Base-by-base conservation (phyloP, 768 basidiomycete genomes). In the Boletus sp. region DNA sequence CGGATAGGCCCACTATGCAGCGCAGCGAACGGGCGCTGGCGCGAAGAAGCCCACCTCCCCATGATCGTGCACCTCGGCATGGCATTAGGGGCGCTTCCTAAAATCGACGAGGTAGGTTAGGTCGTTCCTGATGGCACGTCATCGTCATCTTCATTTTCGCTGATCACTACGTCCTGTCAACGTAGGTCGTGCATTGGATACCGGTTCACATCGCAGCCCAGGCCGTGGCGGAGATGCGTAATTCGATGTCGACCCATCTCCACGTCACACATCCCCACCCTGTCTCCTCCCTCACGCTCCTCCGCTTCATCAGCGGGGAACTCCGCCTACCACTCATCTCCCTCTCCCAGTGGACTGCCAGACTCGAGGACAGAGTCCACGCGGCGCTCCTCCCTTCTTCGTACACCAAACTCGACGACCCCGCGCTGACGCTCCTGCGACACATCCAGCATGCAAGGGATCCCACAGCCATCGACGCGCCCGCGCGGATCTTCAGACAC, bases 1-100 rank as follows among this genome's bases (percentile, higher is more conserved):
- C 74, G 77, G 44, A 60, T 74, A 0, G 76, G 77, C 5, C 74
- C 74, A 49, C 59, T 78, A 0, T 63, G 65, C 13, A 72, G 77
- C 7, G 67, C 65, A 15, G 35, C 39, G 1, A 72, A 71, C 48
- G 77, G 77, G 1, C 64, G 63, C 27, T 77, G 76, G 77, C 73
- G 76, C 30, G 60, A 65, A 32, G 53, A 60, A 21, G 72, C 77
- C 37, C 74, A 69, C 65, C 55, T 75, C n/a, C 77, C 75, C 7
- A 54, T 60, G 27, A 57, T 77, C 33, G 66, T 76, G 5, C 59
- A 57, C 43, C 57, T 60, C 23, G 44, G 63, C 11, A 42, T 45
- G 9, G 7, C 60, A 17, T 33, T 71, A 17, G 56, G 58, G 14
- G 56, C 53, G 7, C 50, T 71, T 38, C 65, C 69, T 2, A 52